Conservation (phyloP, 2,329 filamentous ascomycete species). For the Mycocentrospora acerina region DNA sequence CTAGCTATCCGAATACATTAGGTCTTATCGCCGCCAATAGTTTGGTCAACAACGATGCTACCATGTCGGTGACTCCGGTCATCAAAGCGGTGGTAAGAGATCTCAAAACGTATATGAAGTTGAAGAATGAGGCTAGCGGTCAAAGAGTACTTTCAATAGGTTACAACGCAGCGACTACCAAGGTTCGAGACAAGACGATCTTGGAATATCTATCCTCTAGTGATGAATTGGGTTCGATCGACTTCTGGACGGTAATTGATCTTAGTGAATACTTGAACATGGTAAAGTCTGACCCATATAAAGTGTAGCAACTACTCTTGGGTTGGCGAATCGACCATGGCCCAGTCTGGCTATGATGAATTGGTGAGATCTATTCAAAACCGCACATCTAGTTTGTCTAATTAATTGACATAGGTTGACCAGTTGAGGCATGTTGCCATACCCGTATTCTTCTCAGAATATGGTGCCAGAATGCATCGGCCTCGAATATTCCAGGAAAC, state of each 20-base stretch:
- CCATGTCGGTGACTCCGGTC: constrained; percentile 1
- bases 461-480: constrained; percentile 1
- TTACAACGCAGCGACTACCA: constrained; percentile 3
- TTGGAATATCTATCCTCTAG: constrained; percentile 7
- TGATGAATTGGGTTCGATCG: constrained; percentile 6
- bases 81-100: constrained; percentile 11
- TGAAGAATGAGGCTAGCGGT: constrained; percentile 2
- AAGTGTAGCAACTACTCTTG: constrained; percentile 9
- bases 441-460: constrained; percentile 13
- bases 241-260: constrained; percentile 9
- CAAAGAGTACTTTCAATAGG: constrained; percentile 7
- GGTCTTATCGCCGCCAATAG: constrained; percentile 4
- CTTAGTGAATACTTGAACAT: no score
- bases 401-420: background rate
- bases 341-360: constrained; percentile 4
- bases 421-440: constrained; percentile 2
- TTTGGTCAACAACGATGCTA: constrained; percentile 2
- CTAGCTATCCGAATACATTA: constrained; percentile 10
- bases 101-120: constrained; percentile 10
- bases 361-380: no score
- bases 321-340: constrained; percentile 4
- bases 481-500: constrained; percentile 11
- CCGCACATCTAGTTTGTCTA: no score
- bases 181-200: constrained; percentile 1
- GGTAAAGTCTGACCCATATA: background rate